Base-by-base conservation (phyloP, 163 green algal genomes). In the Chlamydomonas reinhardtii region DNA sequence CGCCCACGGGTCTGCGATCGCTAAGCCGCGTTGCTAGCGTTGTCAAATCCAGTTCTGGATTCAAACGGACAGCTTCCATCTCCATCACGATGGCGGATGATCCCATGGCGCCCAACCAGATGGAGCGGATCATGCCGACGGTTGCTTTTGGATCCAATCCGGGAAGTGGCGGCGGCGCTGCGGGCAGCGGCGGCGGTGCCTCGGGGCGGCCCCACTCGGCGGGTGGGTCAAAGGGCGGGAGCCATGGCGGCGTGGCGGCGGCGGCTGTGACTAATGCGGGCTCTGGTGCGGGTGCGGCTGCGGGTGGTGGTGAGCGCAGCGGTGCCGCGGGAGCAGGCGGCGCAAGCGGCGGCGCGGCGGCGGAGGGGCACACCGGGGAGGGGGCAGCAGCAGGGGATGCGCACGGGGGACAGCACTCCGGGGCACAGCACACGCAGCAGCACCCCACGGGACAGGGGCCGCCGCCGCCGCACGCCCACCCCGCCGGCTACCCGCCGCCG, bases 1-100 rank as follows among this genome's bases (percentile, higher is more conserved):
- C 48, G 48, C 48, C 48, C 48, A 56, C 48, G 12, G 48, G 48
- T 14, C 48, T 56, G 48, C 11, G 48, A 20, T 43, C 59, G 66
- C 66, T 84, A 19, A 76, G 27, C 68, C 79, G 79, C 25, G 34
- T 85, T 11, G 54, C 32, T 22, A 78, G 68, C 54, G 34, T 85
- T 16, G 78, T 85, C 79, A 85, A 85, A 37, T 73, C 79, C 54
- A 69, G 35, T 32, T 78, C 68, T 8, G 79, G 79, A 31, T 85
- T 85, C 69, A 85, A 85, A 34, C 68, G 79, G 9, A 78, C 79
- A 4, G 79, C 79, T 32, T 61, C 27, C 35, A 79, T 86, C 80
- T 86, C 80, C 0, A 86, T 86, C 69, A 86, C 69, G 19, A 86
- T 86, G 80, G 80, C 80, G n/a, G 80, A 86, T 27, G 80, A 86